Evolutionary conservation across 345 rosid species (phyloP), one percentile per base, ranked within the genome.

Genomic region (Brassica cretica): DNA sequence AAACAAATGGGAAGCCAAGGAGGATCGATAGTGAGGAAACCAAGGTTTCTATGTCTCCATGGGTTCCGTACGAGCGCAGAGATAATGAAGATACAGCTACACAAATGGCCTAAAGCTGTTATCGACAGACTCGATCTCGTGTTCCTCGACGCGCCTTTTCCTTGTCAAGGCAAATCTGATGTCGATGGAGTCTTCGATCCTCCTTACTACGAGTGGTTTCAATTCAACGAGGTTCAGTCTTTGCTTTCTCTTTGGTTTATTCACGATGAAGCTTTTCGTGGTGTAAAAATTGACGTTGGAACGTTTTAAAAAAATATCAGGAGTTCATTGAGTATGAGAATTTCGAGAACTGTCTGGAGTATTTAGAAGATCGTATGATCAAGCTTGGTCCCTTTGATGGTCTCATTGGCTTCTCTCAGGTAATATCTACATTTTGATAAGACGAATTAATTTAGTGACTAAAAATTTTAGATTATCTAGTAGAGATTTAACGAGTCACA

Each of bases 121-220:
- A 78, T 81, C 24, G 79, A 84, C 8, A 75, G 82, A 69, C 25
- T 91, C 30, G 97, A 93, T 80, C 90, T 93, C 19, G 93, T 90
- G 27, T 93, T 84, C 64, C 84, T 83, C 11, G 92, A 93, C 27
- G 97, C 80, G 0, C 88, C 93, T 24, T 86, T 80, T 66, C 95
- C 93, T 0, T 82, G 88, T 16, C 77, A 73, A 63, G 97, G 98
- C 5, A 89, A 88, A 84, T 91, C 98, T 44, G 97, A 89, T 59
- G 95, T 93, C 37, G 87, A 93, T 66, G 93, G 95, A 4, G 85
- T 93, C 76, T 93, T 93, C 30, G 93, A 91, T 67, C 93, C 98
- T 86, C 98, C 98, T 68, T 93, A 90, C 61, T 91, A 90, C 80
- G 98, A 93, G 82, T 93, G 97, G 98, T 93, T 91, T 76, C 98